Percentiles rank a stretch among this genome's conserved stretches.
Conservation (phyloP, 192 early-diverging fungal species). For the Coemansia sp. region DNA sequence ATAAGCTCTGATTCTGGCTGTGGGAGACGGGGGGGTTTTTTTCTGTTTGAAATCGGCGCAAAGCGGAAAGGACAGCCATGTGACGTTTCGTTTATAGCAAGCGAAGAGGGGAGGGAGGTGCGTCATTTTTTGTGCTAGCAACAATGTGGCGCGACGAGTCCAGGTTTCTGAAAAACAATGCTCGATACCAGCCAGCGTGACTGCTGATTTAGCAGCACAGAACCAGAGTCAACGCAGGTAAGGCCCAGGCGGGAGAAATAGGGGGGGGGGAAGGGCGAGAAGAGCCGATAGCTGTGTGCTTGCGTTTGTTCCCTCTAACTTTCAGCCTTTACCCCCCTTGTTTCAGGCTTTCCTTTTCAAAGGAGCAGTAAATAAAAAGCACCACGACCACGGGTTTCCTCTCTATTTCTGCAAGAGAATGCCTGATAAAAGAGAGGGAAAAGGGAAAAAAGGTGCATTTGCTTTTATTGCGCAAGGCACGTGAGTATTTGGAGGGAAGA, state of each 20-base stretch:
- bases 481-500: background rate
- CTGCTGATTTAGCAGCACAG: conserved; percentile 2
- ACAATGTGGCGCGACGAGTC: background rate
- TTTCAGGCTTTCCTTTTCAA: conserved; percentile 1
- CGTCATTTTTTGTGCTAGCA: background rate
- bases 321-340: background rate
- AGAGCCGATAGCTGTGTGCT: background rate
- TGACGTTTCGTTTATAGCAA: background rate
- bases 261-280: background rate
- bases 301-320: background rate
- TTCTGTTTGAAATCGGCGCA: background rate
- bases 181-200: too few species aligned
- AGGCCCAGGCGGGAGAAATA: background rate
- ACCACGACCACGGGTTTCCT: background rate
- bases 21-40: background rate
- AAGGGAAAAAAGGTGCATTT: background rate
- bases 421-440: background rate
- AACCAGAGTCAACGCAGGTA: background rate
- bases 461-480: background rate
- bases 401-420: background rate
- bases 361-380: background rate
- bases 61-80: background rate
- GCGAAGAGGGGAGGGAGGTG: background rate
- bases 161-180: too few species aligned
- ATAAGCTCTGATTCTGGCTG: background rate